Evolutionary conservation across 345 rosid species (phyloP), one percentile per base, ranked within the genome.

Genomic region (rapeseed (Brassica napus)): DNA sequence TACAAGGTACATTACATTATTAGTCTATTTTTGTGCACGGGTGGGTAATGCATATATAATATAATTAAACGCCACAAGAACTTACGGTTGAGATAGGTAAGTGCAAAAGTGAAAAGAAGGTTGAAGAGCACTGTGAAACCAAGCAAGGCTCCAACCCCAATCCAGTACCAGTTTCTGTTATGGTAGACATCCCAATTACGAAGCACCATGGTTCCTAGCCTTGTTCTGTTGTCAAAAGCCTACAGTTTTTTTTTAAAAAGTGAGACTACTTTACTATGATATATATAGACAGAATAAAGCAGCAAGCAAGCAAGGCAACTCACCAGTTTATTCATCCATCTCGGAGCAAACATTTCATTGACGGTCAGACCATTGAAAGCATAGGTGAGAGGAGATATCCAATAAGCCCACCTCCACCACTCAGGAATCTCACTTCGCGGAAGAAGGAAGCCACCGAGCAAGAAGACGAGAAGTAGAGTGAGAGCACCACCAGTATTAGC

Each of bases 81-180:
- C 98, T 88, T 82, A 94, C 97, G 88, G 66, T 65, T 84, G 16
- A 92, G 86, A 84, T 82, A 86, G 77, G 77, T 86, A 30, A 94
- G 93, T 10, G 97, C 71, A 1, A 90, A 9, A 49, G 92, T 94
- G 77, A 88, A 91, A 30, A 94, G 88, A 82, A 90, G 72, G 76
- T 92, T 94, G 87, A 90, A 89, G 75, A 94, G 88, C 55, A 90
- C 72, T 16, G 69, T 76, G 84, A 91, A 94, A n/a, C 97, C 95
- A 0, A 88, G 15, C 77, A 88, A 85, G 52, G 91, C 91, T 67
- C 77, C 95, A 14, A 75, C 88, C 16, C 88, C 86, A 75, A 91
- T 90, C 97, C 97, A 94, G 76, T 86, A 92, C 98, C 95, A 94
- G 69, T 92, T 82, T 69, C 47, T 83, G 1, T 91, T 78, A 4